These are phyloP conservation scores for Globisporangium nagaii DNA, from an alignment of 352 stramenopile species.

Conservation along the genomic window DNA sequence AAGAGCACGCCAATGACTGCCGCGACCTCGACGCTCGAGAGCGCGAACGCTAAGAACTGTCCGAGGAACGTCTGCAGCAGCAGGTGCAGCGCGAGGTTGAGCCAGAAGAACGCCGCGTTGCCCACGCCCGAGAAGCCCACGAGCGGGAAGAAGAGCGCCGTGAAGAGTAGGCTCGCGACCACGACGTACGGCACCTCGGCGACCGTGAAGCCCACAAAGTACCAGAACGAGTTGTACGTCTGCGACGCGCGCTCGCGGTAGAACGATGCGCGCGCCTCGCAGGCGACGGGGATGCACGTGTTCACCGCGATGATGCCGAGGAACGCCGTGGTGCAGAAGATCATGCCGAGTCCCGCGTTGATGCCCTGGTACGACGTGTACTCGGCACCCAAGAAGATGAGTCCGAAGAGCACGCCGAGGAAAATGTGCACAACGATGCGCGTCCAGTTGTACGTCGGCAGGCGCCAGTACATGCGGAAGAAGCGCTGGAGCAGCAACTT, in stretches of 20 bases:
- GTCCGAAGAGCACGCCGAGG: too few relatives aligned
- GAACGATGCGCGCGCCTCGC: constrained; percentile 81
- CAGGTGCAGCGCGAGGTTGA: constrained; percentile 7
- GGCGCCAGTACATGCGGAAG: too few relatives aligned
- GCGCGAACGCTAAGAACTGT: constrained; percentile 3
- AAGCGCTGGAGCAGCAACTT: too few relatives aligned
- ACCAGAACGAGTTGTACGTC: constrained; percentile 73
- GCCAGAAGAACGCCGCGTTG: constrained; percentile 9
- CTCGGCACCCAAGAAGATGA: too few relatives aligned
- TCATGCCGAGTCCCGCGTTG: too few relatives aligned
- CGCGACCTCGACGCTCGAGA: constrained; percentile 9
- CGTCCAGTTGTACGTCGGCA: too few relatives aligned
- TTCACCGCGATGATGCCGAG: too few relatives aligned
- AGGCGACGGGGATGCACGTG: too few relatives aligned
- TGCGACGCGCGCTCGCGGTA: constrained; percentile 83
- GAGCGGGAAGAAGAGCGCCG: constrained; percentile 18
- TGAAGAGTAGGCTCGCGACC: constrained; percentile 13
- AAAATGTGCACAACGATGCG: too few relatives aligned
- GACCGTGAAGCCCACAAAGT: constrained; percentile 61
- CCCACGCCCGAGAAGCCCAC: constrained; percentile 13
- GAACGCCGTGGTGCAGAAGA: too few relatives aligned
- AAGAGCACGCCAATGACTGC: constrained; percentile 14
- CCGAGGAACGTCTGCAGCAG: constrained; percentile 13
- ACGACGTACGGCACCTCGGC: too few relatives aligned
- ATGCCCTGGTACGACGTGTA: too few relatives aligned